Evolutionary conservation across 2,329 filamentous ascomycete species (phyloP).

Genomic region (Microcyclospora pomicola): DNA sequence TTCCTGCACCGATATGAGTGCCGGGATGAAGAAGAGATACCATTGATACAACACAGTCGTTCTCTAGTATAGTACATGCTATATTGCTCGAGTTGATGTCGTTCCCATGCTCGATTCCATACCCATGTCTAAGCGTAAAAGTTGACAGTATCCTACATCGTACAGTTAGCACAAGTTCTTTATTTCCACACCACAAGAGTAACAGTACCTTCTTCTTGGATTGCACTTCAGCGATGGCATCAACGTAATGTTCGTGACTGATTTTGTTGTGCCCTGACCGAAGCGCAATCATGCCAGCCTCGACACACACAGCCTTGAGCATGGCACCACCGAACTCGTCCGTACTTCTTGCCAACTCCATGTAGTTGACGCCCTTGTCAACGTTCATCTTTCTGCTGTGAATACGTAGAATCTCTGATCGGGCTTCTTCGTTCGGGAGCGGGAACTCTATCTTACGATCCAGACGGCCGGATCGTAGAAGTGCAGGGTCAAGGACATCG

Average conservation of each 20-base stretch:
- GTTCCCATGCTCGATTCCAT: too few species aligned
- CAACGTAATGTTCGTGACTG: constrained; percentile 94
- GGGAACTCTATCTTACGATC: constrained; percentile 99
- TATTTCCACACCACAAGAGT: not conserved
- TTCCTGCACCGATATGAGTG: too few species aligned
- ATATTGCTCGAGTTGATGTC: too few species aligned
- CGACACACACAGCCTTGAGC: constrained; percentile 95
- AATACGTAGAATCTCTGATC: constrained; percentile 92
- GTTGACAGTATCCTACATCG: constrained; percentile 21
- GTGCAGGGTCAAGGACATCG: constrained; percentile 88
- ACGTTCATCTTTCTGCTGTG: constrained; percentile 98
- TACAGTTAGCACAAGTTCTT: constrained; percentile 3
- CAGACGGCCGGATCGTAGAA: constrained; percentile 87
- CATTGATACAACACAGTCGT: too few species aligned
- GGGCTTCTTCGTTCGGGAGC: constrained; percentile 90
- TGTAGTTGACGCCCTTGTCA: constrained; percentile 86
- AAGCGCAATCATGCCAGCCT: constrained; percentile 97
- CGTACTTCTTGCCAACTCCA: constrained; percentile 85
- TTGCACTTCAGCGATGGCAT: constrained; percentile 93
- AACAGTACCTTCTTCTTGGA: constrained; percentile 68
- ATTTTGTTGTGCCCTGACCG: constrained; percentile 92
- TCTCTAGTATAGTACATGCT: too few species aligned
- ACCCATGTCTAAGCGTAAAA: constrained; percentile 19
- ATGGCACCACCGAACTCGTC: constrained; percentile 97
- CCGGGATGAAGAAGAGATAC: too few species aligned